Base-by-base conservation (phyloP, 805 yeast species). In the baker's yeast (Saccharomyces cerevisiae) region DNA sequence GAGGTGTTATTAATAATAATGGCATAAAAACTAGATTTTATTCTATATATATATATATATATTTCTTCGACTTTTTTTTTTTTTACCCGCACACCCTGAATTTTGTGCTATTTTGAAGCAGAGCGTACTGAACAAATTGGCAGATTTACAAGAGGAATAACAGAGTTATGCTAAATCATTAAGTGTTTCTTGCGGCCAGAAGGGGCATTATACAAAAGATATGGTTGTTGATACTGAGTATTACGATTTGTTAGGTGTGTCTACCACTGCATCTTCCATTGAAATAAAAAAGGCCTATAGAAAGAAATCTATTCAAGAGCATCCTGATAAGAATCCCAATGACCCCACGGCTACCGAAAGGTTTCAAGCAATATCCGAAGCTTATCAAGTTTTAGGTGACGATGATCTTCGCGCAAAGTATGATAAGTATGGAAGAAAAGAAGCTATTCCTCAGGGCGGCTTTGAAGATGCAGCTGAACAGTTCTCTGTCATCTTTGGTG, bases 241-340 rank as follows among this genome's bases (percentile, higher is more conserved):
- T 62, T 87, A 87, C 63, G 91, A 87, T 52, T 71, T 83, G 29
- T 69, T 87, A 28, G 87, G 79, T 4, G 81, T 85, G 2, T 68
- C 72, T 0, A 70, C 78, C 1, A 75, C 78, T 2, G 91, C 92
- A 4, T 77, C 82, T 5, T 83, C 81, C 4, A 73, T 76, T 6
- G 87, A 85, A 54, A 83, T 87, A 69, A 87, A 87, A 66, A 87
- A 85, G 66, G 91, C 92, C 0, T 87, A 87, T 70, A 74, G 94
- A 55, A 84, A 83, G 67, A 82, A 83, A 69, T 90, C 95, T 1
- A 77, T 87, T 53, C 80, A 79, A 61, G 83, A 81, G 61, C 95
- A 87, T 68, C 95, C 95, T 2, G 95, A 87, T 68, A 87, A 87
- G 70, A 87, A 87, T 62, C 87, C 85, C 29, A 80, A 82, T 57